A percentile compares a stretch with the other conserved stretches of the same genome.
These are phyloP conservation scores for Trichoderma simmonsii DNA, from an alignment of 2,329 filamentous ascomycete genomes.

Conservation along the genomic window DNA sequence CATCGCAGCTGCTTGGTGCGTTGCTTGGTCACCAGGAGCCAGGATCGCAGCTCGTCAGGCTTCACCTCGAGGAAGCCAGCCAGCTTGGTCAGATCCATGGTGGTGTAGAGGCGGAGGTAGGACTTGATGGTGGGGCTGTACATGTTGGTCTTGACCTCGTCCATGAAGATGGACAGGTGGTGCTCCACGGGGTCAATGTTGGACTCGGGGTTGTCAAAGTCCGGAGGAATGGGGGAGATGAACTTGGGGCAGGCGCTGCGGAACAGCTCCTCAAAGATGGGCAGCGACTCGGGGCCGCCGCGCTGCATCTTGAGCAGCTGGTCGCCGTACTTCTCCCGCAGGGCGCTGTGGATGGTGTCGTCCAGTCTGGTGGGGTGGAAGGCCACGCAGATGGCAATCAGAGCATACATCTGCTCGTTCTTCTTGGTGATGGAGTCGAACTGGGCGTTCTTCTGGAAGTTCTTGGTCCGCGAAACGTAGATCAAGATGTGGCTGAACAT, in stretches of 20 bases:
- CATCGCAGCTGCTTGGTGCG: slow-evolving; percentile 94
- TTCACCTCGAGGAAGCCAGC: slow-evolving; percentile 95
- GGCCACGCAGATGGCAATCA: slow-evolving; percentile 97
- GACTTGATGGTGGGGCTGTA: slow-evolving; percentile 97
- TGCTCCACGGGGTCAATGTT: slow-evolving; percentile 98
- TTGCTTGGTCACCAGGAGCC: slow-evolving; percentile 97
- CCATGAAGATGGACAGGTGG: slow-evolving; percentile 97
- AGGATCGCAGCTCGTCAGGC: slow-evolving; percentile 90
- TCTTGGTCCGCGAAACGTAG: slow-evolving; percentile 98
- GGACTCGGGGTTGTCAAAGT: slow-evolving; percentile 94
- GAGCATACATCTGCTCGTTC: slow-evolving; percentile 99
- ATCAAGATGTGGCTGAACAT: slow-evolving; percentile 99
- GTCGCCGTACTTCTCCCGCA: slow-evolving; percentile 98
- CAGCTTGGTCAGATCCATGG: slow-evolving; percentile 98
- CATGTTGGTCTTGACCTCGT: slow-evolving; percentile 99
- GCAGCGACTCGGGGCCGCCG: slow-evolving; percentile 90
- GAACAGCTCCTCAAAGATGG: slow-evolving; percentile 98
- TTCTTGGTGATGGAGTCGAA: slow-evolving; percentile 99
- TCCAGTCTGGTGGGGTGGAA: slow-evolving; percentile 97
- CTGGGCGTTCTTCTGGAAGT: slow-evolving; percentile 98
- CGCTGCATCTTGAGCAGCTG: slow-evolving; percentile 96
- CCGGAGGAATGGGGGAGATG: slow-evolving; percentile 93
- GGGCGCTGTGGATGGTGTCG: slow-evolving; percentile 97
- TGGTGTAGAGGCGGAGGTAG: slow-evolving; percentile 98
- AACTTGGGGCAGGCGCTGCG: slow-evolving; percentile 97